Conservation (phyloP, 2,329 filamentous ascomycete genomes). For the Ophiostoma sp. region DNA sequence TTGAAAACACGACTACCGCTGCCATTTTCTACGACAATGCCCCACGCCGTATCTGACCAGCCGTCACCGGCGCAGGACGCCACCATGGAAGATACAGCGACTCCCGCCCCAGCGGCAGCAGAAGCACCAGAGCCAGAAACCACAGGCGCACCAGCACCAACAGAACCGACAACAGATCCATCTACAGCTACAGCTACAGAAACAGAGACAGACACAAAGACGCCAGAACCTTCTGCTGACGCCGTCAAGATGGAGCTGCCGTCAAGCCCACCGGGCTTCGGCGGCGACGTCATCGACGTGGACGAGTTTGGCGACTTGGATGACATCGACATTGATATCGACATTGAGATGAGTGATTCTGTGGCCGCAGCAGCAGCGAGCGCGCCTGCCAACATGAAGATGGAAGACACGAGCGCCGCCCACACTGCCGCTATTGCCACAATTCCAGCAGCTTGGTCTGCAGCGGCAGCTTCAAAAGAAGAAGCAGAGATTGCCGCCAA, state of each 20-base stretch:
- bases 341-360: constrained; percentile 30
- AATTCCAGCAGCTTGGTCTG: no score
- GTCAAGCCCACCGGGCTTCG: constrained; percentile 17
- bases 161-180: constrained; percentile 23
- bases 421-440: no score
- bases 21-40: constrained; percentile 34
- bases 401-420: constrained; percentile 9
- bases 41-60: constrained; percentile 40
- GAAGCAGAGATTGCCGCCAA: constrained; percentile 29
- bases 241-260: constrained; percentile 19
- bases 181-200: not conserved
- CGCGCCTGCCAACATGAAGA: not conserved
- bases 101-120: not conserved
- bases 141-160: not conserved
- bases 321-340: constrained; percentile 33
- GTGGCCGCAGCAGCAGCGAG: constrained; percentile 17
- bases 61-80: constrained; percentile 28
- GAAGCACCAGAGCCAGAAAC: not conserved
- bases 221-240: constrained; percentile 13
- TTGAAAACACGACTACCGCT: not conserved
- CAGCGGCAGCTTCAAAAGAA: no score
- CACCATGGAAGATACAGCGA: constrained; percentile 27
- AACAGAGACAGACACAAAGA: constrained; percentile 26
- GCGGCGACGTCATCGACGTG: not conserved
- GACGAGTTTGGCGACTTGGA: constrained; percentile 30